Conservation (phyloP, 1,284 basidiomycete species). For the Pterula multifida region DNA sequence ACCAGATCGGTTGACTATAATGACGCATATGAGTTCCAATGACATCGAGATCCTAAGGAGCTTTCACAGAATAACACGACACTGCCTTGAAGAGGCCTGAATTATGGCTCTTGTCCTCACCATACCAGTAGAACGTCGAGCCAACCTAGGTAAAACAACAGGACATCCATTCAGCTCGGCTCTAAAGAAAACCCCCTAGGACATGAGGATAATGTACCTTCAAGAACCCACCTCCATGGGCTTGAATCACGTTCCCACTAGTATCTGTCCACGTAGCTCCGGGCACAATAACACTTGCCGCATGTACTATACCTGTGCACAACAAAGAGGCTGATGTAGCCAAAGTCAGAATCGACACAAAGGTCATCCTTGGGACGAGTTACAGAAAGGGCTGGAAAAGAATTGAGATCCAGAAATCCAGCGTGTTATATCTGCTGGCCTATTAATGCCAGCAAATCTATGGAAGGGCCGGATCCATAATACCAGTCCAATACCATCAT, state of each 20-base stretch:
- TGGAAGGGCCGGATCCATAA: too few species aligned
- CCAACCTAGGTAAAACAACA: conserved; percentile 27
- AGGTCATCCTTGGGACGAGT: neutral
- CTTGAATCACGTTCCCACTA: conserved; percentile 49
- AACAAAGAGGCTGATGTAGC: neutral
- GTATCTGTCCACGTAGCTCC: conserved; percentile 57
- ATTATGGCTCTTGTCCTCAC: conserved; percentile 52
- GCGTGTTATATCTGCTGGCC: too few species aligned
- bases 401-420: neutral
- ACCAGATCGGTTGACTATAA: conserved; percentile 37
- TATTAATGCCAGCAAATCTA: too few species aligned
- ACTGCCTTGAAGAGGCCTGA: conserved; percentile 45
- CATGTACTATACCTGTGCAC: neutral
- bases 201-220: conserved; percentile 25
- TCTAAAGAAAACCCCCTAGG: too few species aligned
- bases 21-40: conserved; percentile 1
- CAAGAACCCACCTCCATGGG: conserved; percentile 48
- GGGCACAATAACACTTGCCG: conserved; percentile 34
- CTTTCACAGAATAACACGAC: conserved; percentile 40
- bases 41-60: neutral
- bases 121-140: conserved; percentile 49
- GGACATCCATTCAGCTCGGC: neutral
- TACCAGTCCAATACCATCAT: too few species aligned
- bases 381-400: neutral
- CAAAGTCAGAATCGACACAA: neutral